Evolutionary conservation across 2,329 filamentous ascomycete species (phyloP), one percentile per base, ranked within the genome.

Genomic region (Ophiosphaerella herpotricha): DNA sequence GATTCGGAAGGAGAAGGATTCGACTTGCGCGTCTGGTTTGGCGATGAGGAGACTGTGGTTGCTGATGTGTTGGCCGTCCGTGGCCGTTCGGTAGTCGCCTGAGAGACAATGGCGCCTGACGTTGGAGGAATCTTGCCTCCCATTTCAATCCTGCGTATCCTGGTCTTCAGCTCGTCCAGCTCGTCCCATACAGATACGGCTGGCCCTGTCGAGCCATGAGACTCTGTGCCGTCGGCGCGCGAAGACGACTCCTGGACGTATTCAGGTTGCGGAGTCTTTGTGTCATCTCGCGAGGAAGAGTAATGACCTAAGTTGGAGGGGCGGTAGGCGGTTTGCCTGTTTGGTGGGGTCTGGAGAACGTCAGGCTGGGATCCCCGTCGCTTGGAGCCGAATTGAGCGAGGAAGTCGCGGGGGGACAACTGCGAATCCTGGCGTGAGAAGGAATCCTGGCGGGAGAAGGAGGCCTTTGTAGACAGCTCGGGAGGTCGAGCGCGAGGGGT

Each of bases 161-260:
- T 85, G 35, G 90, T 94, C 72, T 97, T 97, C 39, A 99, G 77
- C 58, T 97, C 94, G 63, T 97, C 94, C 24, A 99, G 77, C 73
- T 99, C 94, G 69, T 97, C 94, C 94, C 94, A 99, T 2, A 99
- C 90, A 0, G 91, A 97, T 2, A 91, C 95, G 11, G 92, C 90
- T 1, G 90, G 91, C 1, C 88, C 91, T 0, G 90, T 94, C 0
- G 94, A 97, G 26, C 88, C 82, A 31, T 89, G 93, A 0, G 94
- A 97, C 63, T 94, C 91, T 0, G 91, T 92, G 21, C 65, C 70
- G 21, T 72, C 70, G 8, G 64, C 61, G 12, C 64, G 65, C 14
- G 70, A 71, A 3, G 57, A 57, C 8, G 56, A 53, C 40, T 71
- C 67, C n/a, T 42, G 61, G 12, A 57, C 58, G 2, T 58, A 49